phyloP scores from a whole-genome alignment of 169 alveolate genomes.

The Plasmodium gaboni region DNA sequence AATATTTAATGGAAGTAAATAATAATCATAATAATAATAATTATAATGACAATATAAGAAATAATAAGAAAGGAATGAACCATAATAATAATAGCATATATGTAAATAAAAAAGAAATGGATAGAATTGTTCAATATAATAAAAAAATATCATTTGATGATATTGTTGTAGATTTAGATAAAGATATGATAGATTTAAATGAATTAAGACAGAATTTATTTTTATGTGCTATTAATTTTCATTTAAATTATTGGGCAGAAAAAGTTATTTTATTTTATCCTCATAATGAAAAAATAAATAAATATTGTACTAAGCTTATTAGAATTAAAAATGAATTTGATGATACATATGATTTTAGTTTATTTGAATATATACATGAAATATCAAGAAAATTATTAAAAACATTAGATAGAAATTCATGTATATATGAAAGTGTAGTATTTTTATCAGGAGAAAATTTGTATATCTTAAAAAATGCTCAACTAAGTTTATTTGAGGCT shows the following conservation, averaged over 20 bases:
- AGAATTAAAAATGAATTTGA: conserved; percentile 66
- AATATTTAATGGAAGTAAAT: not conserved
- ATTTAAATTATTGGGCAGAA: conserved; percentile 70
- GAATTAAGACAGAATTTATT: conserved; percentile 47
- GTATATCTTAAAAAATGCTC: conserved; percentile 45
- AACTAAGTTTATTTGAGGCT: conserved; percentile 51
- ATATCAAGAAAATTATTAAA: conserved; percentile 55
- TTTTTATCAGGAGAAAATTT: conserved; percentile 63
- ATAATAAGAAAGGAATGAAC: not conserved
- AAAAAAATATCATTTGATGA: conserved; percentile 48
- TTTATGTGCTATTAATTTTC: conserved; percentile 74
- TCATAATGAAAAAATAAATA: conserved; percentile 63
- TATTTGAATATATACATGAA: conserved; percentile 47
- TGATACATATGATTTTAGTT: conserved; percentile 53
- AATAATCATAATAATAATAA: not conserved
- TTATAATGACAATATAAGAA: not conserved
- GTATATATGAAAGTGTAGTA: conserved; percentile 73
- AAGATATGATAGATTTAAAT: conserved; percentile 46
- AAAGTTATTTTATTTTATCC: conserved; percentile 74
- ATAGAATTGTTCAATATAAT: conserved; percentile 42
- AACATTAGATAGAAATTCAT: conserved; percentile 39
- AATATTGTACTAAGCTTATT: conserved; percentile 40
- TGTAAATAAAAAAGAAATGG: conserved; percentile 30
- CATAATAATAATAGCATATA: not conserved
- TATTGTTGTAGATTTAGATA: conserved; percentile 63